phyloP scores from a whole-genome alignment of 2,329 filamentous ascomycete species.

The Coniochaeta ligniaria region DNA sequence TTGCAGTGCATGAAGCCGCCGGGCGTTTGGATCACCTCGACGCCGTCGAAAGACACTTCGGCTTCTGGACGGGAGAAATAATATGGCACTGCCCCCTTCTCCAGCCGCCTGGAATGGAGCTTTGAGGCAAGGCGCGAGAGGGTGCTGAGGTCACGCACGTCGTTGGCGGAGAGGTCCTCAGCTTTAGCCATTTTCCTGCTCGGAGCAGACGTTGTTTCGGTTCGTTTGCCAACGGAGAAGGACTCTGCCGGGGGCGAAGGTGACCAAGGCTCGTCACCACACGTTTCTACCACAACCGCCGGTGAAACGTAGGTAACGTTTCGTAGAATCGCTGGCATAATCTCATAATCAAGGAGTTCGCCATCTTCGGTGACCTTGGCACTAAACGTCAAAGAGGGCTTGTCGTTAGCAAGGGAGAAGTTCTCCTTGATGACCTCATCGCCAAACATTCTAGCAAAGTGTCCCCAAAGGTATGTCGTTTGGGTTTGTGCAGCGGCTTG shows the following conservation, averaged over 20 bases:
- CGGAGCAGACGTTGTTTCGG: conserved; percentile 12
- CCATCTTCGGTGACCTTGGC: conserved; percentile 47
- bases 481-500: conserved; percentile 54
- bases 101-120: conserved; percentile 32
- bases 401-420: conserved; percentile 46
- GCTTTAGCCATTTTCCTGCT: conserved; percentile 35
- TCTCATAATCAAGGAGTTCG: conserved; percentile 43
- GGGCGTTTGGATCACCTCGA: conserved; percentile 13
- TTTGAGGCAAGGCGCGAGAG: conserved; percentile 41
- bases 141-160: conserved; percentile 37
- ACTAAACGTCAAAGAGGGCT: conserved; percentile 55
- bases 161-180: conserved; percentile 31
- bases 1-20: conserved; percentile 23
- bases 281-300: conserved; percentile 36
- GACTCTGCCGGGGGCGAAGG: conserved; percentile 12
- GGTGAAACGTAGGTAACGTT: conserved; percentile 53
- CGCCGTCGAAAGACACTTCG: conserved; percentile 32
- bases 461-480: conserved; percentile 54
- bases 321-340: conserved; percentile 45
- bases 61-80: conserved; percentile 36
- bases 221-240: conserved; percentile 25
- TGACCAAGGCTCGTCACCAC: conserved; percentile 25
- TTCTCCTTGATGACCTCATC: conserved; percentile 35
- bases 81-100: conserved; percentile 41
- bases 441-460: conserved; percentile 52